Evolutionary conservation across 345 rosid species (phyloP).

Genomic region (Salix koriyanagi): DNA sequence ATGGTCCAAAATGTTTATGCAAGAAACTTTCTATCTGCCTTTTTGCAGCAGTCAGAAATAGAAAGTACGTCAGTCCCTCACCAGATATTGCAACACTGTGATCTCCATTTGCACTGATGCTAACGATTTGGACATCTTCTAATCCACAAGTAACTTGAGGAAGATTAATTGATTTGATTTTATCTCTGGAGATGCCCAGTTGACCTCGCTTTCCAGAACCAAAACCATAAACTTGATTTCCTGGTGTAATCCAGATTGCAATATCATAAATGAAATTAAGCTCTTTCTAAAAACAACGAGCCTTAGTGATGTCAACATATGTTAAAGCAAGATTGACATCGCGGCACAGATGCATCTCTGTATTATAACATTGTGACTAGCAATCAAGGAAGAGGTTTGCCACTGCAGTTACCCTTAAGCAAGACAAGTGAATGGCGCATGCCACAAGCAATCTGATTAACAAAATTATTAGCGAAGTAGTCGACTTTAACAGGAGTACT

Average conservation of each 20-base stretch:
- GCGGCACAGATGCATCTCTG: neutral
- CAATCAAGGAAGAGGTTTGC: neutral
- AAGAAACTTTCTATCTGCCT: neutral
- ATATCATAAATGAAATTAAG: too few species aligned
- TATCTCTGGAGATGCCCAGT: conserved; percentile 43
- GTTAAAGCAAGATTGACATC: neutral
- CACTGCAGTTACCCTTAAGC: conserved; percentile 48
- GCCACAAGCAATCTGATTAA: conserved; percentile 71
- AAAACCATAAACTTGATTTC: conserved; percentile 60
- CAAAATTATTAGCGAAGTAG: conserved; percentile 48
- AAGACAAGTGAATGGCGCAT: conserved; percentile 92
- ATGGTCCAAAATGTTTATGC: neutral
- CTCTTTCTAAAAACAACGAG: too few species aligned
- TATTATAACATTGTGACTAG: neutral
- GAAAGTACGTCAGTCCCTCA: conserved; percentile 16
- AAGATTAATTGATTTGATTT: conserved; percentile 39
- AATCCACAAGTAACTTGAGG: conserved; percentile 56
- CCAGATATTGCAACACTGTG: conserved; percentile 77
- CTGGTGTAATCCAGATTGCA: conserved; percentile 27
- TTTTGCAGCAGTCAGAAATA: too few species aligned
- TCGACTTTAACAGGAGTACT: conserved; percentile 55
- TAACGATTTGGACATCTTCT: conserved; percentile 42
- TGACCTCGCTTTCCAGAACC: conserved; percentile 92
- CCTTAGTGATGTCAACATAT: neutral
- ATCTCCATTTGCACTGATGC: conserved; percentile 74